phyloP scores from a whole-genome alignment of 2,329 filamentous ascomycete species.

The Pseudonectria buxi region DNA sequence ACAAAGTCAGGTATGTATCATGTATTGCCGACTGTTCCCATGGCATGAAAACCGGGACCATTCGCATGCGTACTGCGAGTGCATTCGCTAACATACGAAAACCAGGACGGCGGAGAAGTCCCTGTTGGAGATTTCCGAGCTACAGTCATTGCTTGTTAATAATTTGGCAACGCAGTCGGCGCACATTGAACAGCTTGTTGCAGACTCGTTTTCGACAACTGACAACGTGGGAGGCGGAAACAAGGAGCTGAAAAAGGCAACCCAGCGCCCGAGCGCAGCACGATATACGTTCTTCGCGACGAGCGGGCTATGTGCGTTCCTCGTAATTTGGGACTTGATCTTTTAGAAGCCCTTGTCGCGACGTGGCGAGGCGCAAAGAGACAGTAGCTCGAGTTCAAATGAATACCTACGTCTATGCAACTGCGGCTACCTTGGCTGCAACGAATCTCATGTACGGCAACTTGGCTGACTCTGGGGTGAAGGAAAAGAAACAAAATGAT shows the following conservation, averaged over 20 bases:
- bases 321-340: slow-evolving; percentile 73
- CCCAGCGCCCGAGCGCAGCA: slow-evolving; percentile 63
- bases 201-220: slow-evolving; percentile 72
- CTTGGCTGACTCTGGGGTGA: neutral
- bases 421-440: neutral
- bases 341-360: slow-evolving; percentile 24
- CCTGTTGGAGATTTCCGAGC: slow-evolving; percentile 82
- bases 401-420: no score
- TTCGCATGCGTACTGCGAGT: no score
- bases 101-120: slow-evolving; percentile 79
- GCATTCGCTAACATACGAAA: neutral
- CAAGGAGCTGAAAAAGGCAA: slow-evolving; percentile 80
- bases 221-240: slow-evolving; percentile 88
- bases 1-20: slow-evolving; percentile 76
- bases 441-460: neutral
- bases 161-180: slow-evolving; percentile 82
- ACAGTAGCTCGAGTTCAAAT: neutral
- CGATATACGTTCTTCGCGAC: slow-evolving; percentile 77
- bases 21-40: neutral
- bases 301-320: slow-evolving; percentile 64
- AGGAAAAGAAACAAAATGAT: slow-evolving; percentile 2
- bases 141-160: slow-evolving; percentile 81
- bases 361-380: slow-evolving; percentile 4
- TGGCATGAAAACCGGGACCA: no score
- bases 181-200: slow-evolving; percentile 81